A percentile compares a stretch with the other conserved stretches of the same genome.
phyloP scores from a whole-genome alignment of 2,329 filamentous ascomycete genomes.

The Fusarium longipes region DNA sequence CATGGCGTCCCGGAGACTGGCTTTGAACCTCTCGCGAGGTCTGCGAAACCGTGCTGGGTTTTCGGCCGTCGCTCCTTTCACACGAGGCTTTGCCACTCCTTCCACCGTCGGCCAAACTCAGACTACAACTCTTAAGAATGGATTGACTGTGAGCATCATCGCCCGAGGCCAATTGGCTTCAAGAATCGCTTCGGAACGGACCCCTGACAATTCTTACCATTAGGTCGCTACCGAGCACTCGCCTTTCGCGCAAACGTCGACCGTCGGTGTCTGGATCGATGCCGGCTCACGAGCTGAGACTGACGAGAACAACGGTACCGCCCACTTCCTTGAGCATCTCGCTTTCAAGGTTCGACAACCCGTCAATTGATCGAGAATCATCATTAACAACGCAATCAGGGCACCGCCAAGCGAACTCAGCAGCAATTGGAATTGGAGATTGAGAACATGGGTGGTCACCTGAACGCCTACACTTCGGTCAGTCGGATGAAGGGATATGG shows the following conservation, averaged over 20 bases:
- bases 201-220: conserved; percentile 42
- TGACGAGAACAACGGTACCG: conserved; percentile 97
- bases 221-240: conserved; percentile 98
- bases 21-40: conserved; percentile 91
- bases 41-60: conserved; percentile 88
- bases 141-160: conserved; percentile 80
- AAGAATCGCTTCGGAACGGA: conserved; percentile 22
- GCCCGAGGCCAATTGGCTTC: conserved; percentile 54
- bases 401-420: conserved; percentile 92
- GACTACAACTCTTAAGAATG: conserved; percentile 96
- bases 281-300: conserved; percentile 98
- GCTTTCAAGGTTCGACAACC: conserved; percentile 87
- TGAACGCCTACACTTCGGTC: conserved; percentile 99
- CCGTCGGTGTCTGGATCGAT: conserved; percentile 99
- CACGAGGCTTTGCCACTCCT: conserved; percentile 90
- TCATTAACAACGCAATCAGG: conserved; percentile 62
- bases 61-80: conserved; percentile 79
- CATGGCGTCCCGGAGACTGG: conserved; percentile 98
- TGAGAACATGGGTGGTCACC: conserved; percentile 99
- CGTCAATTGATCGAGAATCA: conserved; percentile 36
- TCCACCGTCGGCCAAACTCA: conserved; percentile 85
- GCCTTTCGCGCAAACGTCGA: conserved; percentile 97
- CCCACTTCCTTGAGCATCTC: conserved; percentile 99
- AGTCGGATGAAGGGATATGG: conserved; percentile 54
- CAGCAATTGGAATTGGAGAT: conserved; percentile 99